phyloP scores from a whole-genome alignment of 805 yeast genomes.

The Spathaspora hagerdaliae region DNA sequence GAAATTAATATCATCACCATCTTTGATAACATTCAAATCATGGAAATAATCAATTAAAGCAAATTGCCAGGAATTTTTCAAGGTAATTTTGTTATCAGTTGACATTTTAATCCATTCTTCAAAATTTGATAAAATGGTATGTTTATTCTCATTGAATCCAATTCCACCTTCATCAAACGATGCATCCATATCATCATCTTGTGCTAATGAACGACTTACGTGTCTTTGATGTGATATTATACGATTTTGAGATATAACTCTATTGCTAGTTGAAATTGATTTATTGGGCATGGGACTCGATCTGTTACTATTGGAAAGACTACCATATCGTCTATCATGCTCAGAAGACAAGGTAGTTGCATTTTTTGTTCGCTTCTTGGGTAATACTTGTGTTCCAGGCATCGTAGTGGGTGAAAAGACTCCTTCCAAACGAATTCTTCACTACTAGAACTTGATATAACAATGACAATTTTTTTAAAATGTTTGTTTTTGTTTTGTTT shows the following conservation, averaged over 20 bases:
- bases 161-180: conserved; percentile 36
- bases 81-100: conserved; percentile 46
- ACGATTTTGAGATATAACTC: conserved; percentile 7
- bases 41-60: conserved; percentile 51
- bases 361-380: conserved; percentile 4
- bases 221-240: conserved; percentile 11
- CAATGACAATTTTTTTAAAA: too few species aligned
- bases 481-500: too few species aligned
- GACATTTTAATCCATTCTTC: conserved; percentile 50
- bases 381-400: conserved; percentile 1
- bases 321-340: neutral
- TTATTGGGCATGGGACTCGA: neutral
- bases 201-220: conserved; percentile 14
- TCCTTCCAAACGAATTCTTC: too few species aligned
- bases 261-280: neutral
- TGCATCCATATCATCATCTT: conserved; percentile 14
- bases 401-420: too few species aligned
- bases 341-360: neutral
- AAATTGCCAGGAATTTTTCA: conserved; percentile 47
- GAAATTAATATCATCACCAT: conserved; percentile 62
- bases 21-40: conserved; percentile 45
- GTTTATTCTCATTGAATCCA: conserved; percentile 38
- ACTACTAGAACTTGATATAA: too few species aligned
- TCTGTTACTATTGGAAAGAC: too few species aligned
- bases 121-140: conserved; percentile 40